phyloP scores from a whole-genome alignment of 495 filamentous ascomycete genomes.

The Penicillium maclennaniae region DNA sequence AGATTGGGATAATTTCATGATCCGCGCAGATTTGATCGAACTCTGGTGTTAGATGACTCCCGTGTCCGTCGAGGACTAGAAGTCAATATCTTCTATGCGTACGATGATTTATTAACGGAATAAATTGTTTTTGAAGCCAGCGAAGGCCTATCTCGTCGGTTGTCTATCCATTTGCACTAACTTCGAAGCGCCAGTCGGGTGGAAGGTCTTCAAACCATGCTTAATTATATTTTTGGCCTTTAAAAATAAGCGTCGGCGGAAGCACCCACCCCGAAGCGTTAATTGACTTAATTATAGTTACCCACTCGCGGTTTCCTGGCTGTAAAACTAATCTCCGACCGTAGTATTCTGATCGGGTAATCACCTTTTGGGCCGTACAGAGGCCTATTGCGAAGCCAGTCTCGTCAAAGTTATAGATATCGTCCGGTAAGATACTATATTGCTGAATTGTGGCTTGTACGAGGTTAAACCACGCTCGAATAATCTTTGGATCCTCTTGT shows the following conservation, averaged over 20 bases:
- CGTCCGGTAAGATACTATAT: not conserved
- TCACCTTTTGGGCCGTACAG: constrained; percentile 6
- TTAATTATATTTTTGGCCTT: not conserved
- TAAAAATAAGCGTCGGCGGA: not conserved
- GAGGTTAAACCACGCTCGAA: too few relatives aligned
- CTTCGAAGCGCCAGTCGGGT: constrained; percentile 22
- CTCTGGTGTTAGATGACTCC: constrained; percentile 3
- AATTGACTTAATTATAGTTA: constrained; percentile 33
- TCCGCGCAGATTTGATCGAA: constrained; percentile 18
- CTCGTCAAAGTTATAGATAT: constrained; percentile 48
- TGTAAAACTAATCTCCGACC: constrained; percentile 19
- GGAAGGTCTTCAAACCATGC: constrained; percentile 28
- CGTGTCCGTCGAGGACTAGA: constrained; percentile 1
- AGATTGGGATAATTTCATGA: constrained; percentile 22
- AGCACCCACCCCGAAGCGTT: constrained; percentile 4
- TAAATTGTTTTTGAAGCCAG: too few relatives aligned
- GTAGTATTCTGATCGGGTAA: constrained; percentile 21
- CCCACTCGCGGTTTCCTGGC: constrained; percentile 15
- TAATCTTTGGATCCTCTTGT: too few relatives aligned
- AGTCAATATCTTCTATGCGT: not conserved
- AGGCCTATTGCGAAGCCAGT: constrained; percentile 40
- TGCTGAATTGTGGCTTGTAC: not conserved
- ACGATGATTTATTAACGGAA: not conserved
- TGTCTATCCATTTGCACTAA: constrained; percentile 31
- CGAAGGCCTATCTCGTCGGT: constrained; percentile 16